Base-by-base conservation (phyloP, 495 filamentous ascomycete species). In the Annulohypoxylon moriforme region DNA sequence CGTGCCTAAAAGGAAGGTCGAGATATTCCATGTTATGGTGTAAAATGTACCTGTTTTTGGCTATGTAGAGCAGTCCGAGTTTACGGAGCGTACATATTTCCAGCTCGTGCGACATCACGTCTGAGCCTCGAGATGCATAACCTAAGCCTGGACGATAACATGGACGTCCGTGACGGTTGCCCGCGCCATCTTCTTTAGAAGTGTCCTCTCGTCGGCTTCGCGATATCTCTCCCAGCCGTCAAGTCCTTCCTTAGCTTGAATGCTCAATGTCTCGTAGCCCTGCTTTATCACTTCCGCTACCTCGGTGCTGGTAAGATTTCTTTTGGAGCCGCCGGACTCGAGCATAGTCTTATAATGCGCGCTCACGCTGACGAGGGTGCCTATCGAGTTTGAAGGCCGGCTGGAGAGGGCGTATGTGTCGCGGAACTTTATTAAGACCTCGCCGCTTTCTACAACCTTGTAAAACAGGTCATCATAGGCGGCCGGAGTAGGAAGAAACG, bases 401-500 rank as follows among this genome's bases (percentile, higher is more conserved):
- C 83, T 84, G 7, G 77, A 78, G 40, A 92, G 76, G 5, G 77
- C 73, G 79, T 94, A 98, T 2, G 85, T 89, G 71, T 92, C 90
- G 20, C 93, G 87, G 80, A 98, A 97, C 79, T 93, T 94, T 24
- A 87, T 81, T 38, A 99, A 85, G 34, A 93, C 86, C 50, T 97
- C 93, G 2, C 94, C 94, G 14, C 89, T 92, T 79, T 99, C 96
- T 52, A 98, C 93, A 13, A 99, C 85, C 81, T 99, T 99, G 85
- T 99, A 99, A 81, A 99, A 97, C 10, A 99, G 85, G 75, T 98
- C 96, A 74, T 99, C 96, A 78, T 98, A 98, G 20, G 92, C 90
- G 38, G 91, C 85, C 20, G 94, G 89, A 61, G 91, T 93, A 0
- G 96, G 96, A n/a, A 98, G 89, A 80, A 98, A 98, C 7, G 91